A percentile compares a stretch with the other conserved stretches of the same genome.
Conservation (phyloP, 1,284 basidiomycete species). For the Fomitopsis betulina region DNA sequence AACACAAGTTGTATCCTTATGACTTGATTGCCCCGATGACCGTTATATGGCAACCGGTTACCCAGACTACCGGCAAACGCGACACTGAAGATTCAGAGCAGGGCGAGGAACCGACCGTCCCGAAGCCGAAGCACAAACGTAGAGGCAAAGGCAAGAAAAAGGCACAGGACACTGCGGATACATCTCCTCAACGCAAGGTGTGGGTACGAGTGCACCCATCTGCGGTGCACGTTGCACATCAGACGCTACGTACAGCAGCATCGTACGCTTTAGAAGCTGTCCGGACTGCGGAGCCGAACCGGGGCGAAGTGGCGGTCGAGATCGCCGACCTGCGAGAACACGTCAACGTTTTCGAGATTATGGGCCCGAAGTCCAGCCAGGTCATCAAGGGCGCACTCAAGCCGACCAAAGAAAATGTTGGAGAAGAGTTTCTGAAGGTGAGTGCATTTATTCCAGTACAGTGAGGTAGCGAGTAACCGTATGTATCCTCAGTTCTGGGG, state of each 20-base stretch:
- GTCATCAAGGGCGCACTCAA: constrained; percentile 71
- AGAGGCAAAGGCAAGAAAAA: constrained; percentile 20
- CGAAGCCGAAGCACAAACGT: constrained; percentile 6
- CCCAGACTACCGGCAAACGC: not conserved
- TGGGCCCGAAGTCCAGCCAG: constrained; percentile 79
- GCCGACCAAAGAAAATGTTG: constrained; percentile 46
- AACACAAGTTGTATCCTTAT: constrained; percentile 60
- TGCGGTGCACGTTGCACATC: constrained; percentile 53
- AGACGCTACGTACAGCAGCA: constrained; percentile 45
- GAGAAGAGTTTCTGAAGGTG: constrained; percentile 62
- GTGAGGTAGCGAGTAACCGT: not conserved
- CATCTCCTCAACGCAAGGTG: constrained; percentile 35
- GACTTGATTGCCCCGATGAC: constrained; percentile 67
- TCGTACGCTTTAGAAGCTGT: constrained; percentile 43
- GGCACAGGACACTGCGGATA: constrained; percentile 8
- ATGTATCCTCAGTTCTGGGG: constrained; percentile 59
- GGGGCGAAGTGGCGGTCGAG: constrained; percentile 43
- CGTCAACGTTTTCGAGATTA: constrained; percentile 80
- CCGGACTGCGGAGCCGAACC: constrained; percentile 27
- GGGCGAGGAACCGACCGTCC: too few species aligned
- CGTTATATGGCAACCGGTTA: constrained; percentile 64
- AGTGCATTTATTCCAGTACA: constrained; percentile 5
- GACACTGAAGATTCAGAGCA: not conserved
- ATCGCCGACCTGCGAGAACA: constrained; percentile 66
- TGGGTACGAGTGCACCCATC: constrained; percentile 83